These are phyloP conservation scores for Iodosphaeria phyllophila DNA, from an alignment of 2,329 filamentous ascomycete genomes.

Conservation along the genomic window DNA sequence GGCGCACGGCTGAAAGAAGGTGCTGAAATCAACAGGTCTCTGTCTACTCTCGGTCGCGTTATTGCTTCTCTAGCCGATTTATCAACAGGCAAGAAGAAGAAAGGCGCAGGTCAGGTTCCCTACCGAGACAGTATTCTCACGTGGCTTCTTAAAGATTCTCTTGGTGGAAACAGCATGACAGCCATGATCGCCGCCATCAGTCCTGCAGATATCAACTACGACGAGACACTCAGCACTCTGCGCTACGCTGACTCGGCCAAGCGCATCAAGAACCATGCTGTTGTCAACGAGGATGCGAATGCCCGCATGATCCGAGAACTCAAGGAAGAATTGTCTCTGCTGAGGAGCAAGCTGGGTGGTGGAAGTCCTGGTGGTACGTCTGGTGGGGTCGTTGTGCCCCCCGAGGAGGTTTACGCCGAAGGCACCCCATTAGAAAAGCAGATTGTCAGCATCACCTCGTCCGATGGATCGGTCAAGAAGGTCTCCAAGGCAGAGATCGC, in stretches of 20 bases:
- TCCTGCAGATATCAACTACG: conserved; percentile 96
- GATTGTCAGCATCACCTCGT: conserved; percentile 78
- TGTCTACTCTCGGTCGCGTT: conserved; percentile 91
- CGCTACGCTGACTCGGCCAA: conserved; percentile 96
- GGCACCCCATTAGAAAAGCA: conserved; percentile 89
- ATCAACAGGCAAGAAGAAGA: conserved; percentile 66
- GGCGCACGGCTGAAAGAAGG: conserved; percentile 91
- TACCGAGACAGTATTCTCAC: conserved; percentile 95
- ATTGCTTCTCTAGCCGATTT: conserved; percentile 90
- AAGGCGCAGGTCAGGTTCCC: conserved; percentile 58
- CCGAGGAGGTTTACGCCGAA: conserved; percentile 75
- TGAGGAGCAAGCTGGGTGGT: conserved; percentile 69
- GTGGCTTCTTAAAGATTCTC: conserved; percentile 89
- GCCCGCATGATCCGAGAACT: conserved; percentile 96
- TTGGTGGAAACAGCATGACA: conserved; percentile 97
- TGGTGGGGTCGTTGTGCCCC: conserved; percentile 29
- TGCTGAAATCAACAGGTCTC: conserved; percentile 92
- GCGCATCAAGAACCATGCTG: conserved; percentile 98
- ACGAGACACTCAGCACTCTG: conserved; percentile 88
- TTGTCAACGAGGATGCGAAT: conserved; percentile 97
- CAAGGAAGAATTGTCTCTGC: conserved; percentile 77
- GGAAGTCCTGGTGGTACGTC: conserved; percentile 29
- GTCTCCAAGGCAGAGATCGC: conserved; percentile 97
- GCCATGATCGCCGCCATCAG: conserved; percentile 99
- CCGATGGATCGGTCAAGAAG: conserved; percentile 78